Conservation (phyloP, 2,329 filamentous ascomycete species). For the Dichotomopilus funicola region DNA sequence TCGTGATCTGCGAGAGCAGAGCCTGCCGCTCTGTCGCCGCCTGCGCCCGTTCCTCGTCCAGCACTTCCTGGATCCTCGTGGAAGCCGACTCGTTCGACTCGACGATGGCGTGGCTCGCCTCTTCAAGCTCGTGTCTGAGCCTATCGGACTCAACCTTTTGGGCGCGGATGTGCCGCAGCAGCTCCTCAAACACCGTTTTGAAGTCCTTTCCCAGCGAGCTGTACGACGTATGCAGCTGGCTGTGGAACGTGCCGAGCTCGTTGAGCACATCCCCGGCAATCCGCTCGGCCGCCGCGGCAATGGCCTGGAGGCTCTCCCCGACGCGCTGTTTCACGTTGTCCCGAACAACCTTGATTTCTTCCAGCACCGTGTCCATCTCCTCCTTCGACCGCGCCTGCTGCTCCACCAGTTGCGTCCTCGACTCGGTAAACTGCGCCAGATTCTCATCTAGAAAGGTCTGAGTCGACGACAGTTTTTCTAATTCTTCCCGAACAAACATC, state of each 20-base stretch:
- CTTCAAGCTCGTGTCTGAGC: conserved; percentile 64
- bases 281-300: conserved; percentile 76
- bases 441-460: conserved; percentile 66
- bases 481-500: conserved; percentile 67
- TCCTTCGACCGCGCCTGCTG: conserved; percentile 66
- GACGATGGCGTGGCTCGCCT: conserved; percentile 61
- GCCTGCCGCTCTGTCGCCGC: conserved; percentile 67
- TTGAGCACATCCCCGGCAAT: conserved; percentile 85
- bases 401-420: conserved; percentile 60
- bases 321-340: conserved; percentile 84
- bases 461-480: conserved; percentile 63
- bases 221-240: conserved; percentile 74
- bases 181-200: conserved; percentile 75
- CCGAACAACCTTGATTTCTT: conserved; percentile 84
- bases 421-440: conserved; percentile 58
- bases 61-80: conserved; percentile 56
- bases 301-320: conserved; percentile 73
- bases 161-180: conserved; percentile 65
- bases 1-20: conserved; percentile 68
- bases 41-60: conserved; percentile 70
- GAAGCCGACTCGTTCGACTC: conserved; percentile 63
- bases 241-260: conserved; percentile 79
- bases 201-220: conserved; percentile 78
- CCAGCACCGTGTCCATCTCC: conserved; percentile 83
- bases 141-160: conserved; percentile 72